Evolutionary conservation across 2,329 filamentous ascomycete genomes (phyloP).

Genomic region (Xylaria sp.): DNA sequence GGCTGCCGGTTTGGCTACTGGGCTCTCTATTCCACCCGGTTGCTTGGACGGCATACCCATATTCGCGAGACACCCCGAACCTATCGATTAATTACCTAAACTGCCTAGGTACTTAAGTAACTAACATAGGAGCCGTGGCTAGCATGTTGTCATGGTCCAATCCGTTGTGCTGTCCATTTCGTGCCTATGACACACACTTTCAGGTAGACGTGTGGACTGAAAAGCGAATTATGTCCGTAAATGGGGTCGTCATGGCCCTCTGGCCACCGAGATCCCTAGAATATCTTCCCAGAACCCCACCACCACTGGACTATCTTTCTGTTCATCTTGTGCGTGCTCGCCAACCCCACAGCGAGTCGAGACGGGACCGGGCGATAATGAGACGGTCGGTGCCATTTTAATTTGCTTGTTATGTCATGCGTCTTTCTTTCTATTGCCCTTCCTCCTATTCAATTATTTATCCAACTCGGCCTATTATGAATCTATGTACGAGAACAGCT

Average conservation of each 20-base stretch:
- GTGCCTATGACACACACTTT: not conserved
- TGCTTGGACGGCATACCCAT: not conserved
- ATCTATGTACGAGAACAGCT: not conserved
- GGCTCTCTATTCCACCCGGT: not conserved
- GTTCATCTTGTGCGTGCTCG: conserved; percentile 14
- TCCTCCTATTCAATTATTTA: not conserved
- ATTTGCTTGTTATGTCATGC: conserved; percentile 11
- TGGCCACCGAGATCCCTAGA: not conserved
- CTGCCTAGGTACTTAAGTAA: not conserved
- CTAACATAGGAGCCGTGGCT: not conserved
- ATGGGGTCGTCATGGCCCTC: not conserved
- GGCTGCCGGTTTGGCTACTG: not conserved
- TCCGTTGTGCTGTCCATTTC: not conserved
- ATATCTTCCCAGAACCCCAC: conserved; percentile 2
- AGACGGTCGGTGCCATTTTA: not conserved
- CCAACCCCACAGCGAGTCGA: conserved; percentile 20
- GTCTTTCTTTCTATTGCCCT: not conserved
- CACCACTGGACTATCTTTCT: conserved; percentile 2
- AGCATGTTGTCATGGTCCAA: not conserved
- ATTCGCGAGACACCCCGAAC: not conserved
- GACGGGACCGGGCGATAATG: not conserved
- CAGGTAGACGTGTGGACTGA: not conserved
- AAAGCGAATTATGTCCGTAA: not conserved
- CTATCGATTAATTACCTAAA: not conserved
- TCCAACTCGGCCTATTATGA: not conserved